Conservation (phyloP, 2,329 filamentous ascomycete genomes). For the Botryotinia calthae region DNA sequence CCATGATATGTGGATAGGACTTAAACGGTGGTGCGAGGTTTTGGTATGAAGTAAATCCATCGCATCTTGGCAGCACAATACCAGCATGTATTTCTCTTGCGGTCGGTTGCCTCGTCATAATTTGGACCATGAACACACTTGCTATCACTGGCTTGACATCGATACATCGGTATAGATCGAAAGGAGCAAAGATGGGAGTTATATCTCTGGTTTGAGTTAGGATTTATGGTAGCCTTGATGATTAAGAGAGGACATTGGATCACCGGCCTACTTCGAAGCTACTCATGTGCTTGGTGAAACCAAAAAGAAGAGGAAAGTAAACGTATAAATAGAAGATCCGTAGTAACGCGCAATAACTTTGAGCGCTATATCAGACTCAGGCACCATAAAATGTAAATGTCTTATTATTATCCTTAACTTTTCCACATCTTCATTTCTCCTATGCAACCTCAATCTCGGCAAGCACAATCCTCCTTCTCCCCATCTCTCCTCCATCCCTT, state of each 20-base stretch:
- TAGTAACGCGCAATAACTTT: rapidly evolving
- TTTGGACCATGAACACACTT: too few species aligned
- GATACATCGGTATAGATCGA: too few species aligned
- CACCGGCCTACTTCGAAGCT: neutral
- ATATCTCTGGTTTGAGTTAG: neutral
- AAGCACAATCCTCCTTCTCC: conserved; percentile 30
- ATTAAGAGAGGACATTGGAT: neutral
- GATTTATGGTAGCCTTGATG: neutral
- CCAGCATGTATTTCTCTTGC: too few species aligned
- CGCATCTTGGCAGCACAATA: too few species aligned
- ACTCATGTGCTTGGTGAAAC: neutral
- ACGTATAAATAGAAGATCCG: neutral
- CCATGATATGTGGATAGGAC: too few species aligned
- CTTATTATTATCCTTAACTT: neutral
- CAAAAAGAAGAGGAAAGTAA: neutral
- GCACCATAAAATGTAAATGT: neutral
- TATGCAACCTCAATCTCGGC: conserved; percentile 6
- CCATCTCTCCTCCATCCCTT: conserved; percentile 29
- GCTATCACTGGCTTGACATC: too few species aligned
- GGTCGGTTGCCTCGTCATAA: too few species aligned
- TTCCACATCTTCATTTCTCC: neutral
- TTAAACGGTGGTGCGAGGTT: too few species aligned
- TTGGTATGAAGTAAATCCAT: too few species aligned
- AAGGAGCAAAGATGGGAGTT: too few species aligned
- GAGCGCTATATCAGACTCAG: neutral